Conservation (phyloP, 2,329 filamentous ascomycete species). For the Boeremia exigua region DNA sequence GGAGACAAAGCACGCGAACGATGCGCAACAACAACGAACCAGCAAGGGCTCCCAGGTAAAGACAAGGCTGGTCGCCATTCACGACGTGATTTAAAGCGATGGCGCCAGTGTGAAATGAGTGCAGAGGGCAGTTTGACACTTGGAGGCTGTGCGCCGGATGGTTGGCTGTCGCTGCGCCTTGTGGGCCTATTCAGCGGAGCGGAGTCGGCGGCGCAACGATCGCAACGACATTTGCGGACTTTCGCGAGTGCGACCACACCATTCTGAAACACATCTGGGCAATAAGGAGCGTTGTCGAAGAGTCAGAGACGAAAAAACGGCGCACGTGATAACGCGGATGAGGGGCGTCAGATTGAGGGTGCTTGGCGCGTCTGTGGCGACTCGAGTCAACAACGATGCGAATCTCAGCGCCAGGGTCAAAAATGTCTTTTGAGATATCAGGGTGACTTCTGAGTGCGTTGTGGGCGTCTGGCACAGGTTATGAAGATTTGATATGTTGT, state of each 20-base stretch:
- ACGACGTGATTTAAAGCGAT: constrained; percentile 5
- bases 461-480: background rate
- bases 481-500: background rate
- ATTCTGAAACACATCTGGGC: constrained; percentile 22
- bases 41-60: constrained; percentile 10
- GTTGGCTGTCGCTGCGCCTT: constrained; percentile 36
- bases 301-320: constrained; percentile 8
- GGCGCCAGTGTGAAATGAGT: constrained; percentile 20
- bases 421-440: background rate
- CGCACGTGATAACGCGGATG: constrained; percentile 9
- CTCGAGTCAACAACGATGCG: background rate
- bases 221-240: constrained; percentile 24
- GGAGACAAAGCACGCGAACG: constrained; percentile 38
- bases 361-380: constrained; percentile 18
- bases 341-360: constrained; percentile 3
- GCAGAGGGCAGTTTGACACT: constrained; percentile 37
- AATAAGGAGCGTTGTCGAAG: constrained; percentile 18
- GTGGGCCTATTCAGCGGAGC: constrained; percentile 21
- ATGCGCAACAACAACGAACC: constrained; percentile 20
- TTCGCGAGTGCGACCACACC: constrained; percentile 17
- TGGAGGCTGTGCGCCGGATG: constrained; percentile 30
- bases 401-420: background rate
- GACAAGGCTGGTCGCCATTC: constrained; percentile 16
- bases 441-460: background rate
- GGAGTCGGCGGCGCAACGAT: constrained; percentile 23